Evolutionary conservation across 805 yeast species (phyloP).

Genomic region (Isabelozyma gotoi): DNA sequence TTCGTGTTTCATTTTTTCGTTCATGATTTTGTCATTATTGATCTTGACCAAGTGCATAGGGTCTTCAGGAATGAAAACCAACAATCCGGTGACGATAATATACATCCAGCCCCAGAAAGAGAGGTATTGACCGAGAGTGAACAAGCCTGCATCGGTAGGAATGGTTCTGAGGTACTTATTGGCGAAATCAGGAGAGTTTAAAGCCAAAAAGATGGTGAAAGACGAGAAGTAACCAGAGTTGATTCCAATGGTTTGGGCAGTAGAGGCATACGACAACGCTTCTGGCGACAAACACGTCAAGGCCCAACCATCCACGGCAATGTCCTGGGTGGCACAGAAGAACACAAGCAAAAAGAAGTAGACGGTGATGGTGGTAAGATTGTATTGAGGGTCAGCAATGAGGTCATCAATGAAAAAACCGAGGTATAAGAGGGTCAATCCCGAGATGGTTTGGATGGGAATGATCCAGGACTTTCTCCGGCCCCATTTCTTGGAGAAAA

Average conservation of each 20-base stretch:
- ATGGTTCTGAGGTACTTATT: constrained; percentile 70
- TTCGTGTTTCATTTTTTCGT: constrained; percentile 27
- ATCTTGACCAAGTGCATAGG: constrained; percentile 48
- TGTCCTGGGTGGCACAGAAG: constrained; percentile 95
- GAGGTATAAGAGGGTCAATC: constrained; percentile 61
- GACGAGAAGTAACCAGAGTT: constrained; percentile 91
- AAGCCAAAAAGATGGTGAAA: constrained; percentile 87
- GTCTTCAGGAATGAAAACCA: constrained; percentile 67
- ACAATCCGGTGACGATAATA: constrained; percentile 55
- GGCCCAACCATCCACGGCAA: constrained; percentile 99
- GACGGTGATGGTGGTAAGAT: constrained; percentile 58
- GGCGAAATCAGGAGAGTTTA: constrained; percentile 90
- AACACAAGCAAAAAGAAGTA: constrained; percentile 78
- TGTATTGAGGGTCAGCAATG: constrained; percentile 48
- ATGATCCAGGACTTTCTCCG: constrained; percentile 92
- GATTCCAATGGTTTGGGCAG: constrained; percentile 95
- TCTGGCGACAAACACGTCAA: constrained; percentile 77
- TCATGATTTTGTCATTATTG: constrained; percentile 27
- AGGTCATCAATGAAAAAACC: constrained; percentile 56
- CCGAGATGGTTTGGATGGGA: constrained; percentile 85
- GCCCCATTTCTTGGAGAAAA: constrained; percentile 67
- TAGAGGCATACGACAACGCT: constrained; percentile 87
- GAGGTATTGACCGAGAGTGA: constrained; percentile 75
- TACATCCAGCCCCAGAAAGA: constrained; percentile 75
- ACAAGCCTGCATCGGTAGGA: constrained; percentile 64